Conservation (phyloP, 768 basidiomycete species). For the Tylopilus sp. region DNA sequence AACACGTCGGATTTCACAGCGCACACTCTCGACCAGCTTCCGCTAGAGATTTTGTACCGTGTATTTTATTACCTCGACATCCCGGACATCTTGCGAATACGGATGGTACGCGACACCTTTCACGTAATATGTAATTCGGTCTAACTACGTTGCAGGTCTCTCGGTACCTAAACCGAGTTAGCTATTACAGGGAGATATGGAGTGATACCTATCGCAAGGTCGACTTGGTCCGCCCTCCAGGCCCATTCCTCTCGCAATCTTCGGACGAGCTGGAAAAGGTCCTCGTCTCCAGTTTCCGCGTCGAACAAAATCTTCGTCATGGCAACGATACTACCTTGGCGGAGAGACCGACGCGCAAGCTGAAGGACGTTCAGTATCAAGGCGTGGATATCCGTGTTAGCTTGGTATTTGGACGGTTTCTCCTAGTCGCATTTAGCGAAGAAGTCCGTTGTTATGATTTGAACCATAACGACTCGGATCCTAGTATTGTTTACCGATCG, state of each 20-base stretch:
- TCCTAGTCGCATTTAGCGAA: slow-evolving; percentile 8
- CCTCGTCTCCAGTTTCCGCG: slow-evolving; percentile 11
- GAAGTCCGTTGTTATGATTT: slow-evolving; percentile 10
- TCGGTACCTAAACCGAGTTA: slow-evolving; percentile 4
- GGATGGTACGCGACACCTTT: slow-evolving; percentile 12
- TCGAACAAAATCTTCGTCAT: slow-evolving; percentile 5
- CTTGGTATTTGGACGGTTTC: slow-evolving; percentile 15
- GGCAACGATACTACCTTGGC: no score
- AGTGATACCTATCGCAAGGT: slow-evolving; percentile 11
- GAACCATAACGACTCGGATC: not conserved
- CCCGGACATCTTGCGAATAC: slow-evolving; percentile 15
- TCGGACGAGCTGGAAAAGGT: slow-evolving; percentile 12
- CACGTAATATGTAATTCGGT: not conserved
- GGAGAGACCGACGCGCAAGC: not conserved
- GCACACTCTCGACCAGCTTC: slow-evolving; percentile 9
- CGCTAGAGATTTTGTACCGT: slow-evolving; percentile 8
- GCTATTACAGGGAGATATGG: slow-evolving; percentile 14
- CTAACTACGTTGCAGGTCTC: slow-evolving; percentile 6
- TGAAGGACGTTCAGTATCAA: slow-evolving; percentile 4
- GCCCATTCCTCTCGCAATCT: slow-evolving; percentile 14
- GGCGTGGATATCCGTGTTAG: not conserved
- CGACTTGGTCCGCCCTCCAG: slow-evolving; percentile 15
- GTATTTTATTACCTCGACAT: slow-evolving; percentile 15
- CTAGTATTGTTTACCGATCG: not conserved
- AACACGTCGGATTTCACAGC: not conserved